Base-by-base conservation (phyloP, 2,329 filamentous ascomycete genomes). In the Aspergillus amoenus region DNA sequence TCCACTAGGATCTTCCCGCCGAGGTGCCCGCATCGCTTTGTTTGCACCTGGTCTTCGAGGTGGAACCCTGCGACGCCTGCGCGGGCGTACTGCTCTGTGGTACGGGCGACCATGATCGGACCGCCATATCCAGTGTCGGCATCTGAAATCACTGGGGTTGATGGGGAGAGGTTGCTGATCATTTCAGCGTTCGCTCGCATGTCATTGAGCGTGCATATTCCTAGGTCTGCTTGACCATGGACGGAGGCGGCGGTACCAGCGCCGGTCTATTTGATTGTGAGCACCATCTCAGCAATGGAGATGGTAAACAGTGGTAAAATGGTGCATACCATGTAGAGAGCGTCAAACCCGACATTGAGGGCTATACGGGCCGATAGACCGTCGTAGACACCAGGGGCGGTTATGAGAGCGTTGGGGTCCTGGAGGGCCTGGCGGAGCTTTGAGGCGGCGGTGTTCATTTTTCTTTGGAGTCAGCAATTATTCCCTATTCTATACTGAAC, bases 81-180 rank as follows among this genome's bases (percentile, higher is more conserved):
- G 46, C 79, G 77, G 22, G 78, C 77, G 68, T 84, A 84, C 48
- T 78, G 72, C 22, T 76, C 72, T 5, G 80, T 78, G 4, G 80
- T 81, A 15, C 79, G 76, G 12, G 78, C 76, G 34, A 82, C 74
- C 74, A 77, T 77, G 46, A 76, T 71, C n/a, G 75, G 73, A 0
- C 81, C 80, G 43, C 81, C 81, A 63, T 83, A 83, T 32, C 81
- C 81, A 4, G 81, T 83, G 63, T 83, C 81, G 61, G 79, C 79
- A 56, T 84, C 81, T 24, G 80, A 80, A 57, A 84, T 82, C 5
- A 83, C 68, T 6, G 82, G 80, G 3, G 73, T 76, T 32, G 73
- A 72, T 0, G 79, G 78, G 39, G 79, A 76, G 3, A 83, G 74
- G 49, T 78, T 79, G 4, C 80, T 79, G 52, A 83, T 78, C 79